Percentiles rank a stretch among this genome's conserved stretches.
These are phyloP conservation scores for Tuber borchii DNA, from an alignment of 495 filamentous ascomycete species.

Conservation along the genomic window DNA sequence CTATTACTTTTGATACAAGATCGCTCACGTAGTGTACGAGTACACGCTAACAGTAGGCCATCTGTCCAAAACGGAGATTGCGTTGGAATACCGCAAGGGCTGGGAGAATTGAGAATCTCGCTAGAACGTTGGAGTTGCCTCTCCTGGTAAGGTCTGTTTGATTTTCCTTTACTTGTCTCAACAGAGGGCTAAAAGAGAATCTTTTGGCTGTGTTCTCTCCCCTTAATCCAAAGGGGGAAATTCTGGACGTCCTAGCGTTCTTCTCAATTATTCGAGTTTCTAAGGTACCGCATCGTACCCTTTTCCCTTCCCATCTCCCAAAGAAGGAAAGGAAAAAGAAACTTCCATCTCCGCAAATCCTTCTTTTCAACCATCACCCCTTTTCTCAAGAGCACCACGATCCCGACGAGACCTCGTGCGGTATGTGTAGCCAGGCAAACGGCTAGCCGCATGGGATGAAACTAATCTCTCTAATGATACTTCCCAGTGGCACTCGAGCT, in stretches of 20 bases:
- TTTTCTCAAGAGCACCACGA: slow-evolving; percentile 16
- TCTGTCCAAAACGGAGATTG: too few species aligned
- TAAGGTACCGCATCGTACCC: not conserved
- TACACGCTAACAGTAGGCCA: not conserved
- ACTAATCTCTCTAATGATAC: slow-evolving; percentile 28
- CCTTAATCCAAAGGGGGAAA: too few species aligned
- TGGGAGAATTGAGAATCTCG: too few species aligned
- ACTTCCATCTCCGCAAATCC: slow-evolving; percentile 34
- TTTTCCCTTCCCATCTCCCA: slow-evolving; percentile 9
- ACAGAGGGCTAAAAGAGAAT: too few species aligned
- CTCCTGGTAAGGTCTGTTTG: too few species aligned
- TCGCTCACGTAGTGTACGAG: not conserved
- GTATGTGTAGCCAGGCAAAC: slow-evolving; percentile 35
- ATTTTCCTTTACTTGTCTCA: too few species aligned
- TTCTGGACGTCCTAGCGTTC: too few species aligned
- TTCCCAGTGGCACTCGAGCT: not conserved
- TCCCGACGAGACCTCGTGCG: slow-evolving; percentile 29
- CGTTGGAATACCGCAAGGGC: too few species aligned
- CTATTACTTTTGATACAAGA: not conserved
- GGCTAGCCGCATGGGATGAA: slow-evolving; percentile 36
- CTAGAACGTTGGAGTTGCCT: too few species aligned
- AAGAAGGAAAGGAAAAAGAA: slow-evolving; percentile 35
- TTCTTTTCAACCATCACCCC: slow-evolving; percentile 6
- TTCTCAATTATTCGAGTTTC: not conserved
- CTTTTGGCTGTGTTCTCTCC: too few species aligned